Percentiles rank a stretch among this genome's conserved stretches.
phyloP scores from a whole-genome alignment of 2,329 filamentous ascomycete species.

The Colletotrichum filicis region DNA sequence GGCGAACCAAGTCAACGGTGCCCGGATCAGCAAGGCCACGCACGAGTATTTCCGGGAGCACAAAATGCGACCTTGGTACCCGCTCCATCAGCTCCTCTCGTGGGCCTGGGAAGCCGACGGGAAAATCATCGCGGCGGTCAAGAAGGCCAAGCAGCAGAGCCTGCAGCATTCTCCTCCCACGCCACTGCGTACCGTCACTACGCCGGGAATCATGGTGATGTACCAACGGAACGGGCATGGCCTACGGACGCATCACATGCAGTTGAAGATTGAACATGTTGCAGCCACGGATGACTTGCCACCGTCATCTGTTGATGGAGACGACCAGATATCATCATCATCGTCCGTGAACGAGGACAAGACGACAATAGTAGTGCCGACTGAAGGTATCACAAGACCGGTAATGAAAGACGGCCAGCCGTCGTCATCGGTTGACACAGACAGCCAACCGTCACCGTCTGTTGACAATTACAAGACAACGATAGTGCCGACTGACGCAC shows the following conservation, averaged over 20 bases:
- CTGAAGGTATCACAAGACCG: too few species aligned
- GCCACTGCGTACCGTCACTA: not conserved
- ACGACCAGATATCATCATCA: too few species aligned
- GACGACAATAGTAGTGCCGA: too few species aligned
- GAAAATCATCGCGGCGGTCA: slow-evolving; percentile 8
- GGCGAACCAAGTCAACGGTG: not conserved
- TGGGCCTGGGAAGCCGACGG: slow-evolving; percentile 16
- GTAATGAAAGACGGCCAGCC: too few species aligned
- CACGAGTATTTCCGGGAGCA: not conserved
- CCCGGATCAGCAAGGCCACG: not conserved
- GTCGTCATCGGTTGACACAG: too few species aligned
- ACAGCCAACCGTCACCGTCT: too few species aligned
- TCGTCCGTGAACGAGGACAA: too few species aligned
- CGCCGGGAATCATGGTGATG: not conserved
- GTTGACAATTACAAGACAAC: too few species aligned
- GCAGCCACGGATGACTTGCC: not conserved
- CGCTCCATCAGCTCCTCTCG: slow-evolving; percentile 26
- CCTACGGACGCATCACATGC: not conserved
- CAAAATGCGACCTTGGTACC: not conserved
- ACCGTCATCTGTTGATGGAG: too few species aligned
- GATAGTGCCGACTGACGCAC: too few species aligned
- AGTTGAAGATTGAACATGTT: not conserved
- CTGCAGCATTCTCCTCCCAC: not conserved
- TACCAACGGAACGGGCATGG: not conserved
- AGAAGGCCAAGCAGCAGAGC: slow-evolving; percentile 10